Evolutionary conservation across 805 yeast genomes (phyloP), one percentile per base, ranked within the genome.

Genomic region (Cyberlindnera petersonii): DNA sequence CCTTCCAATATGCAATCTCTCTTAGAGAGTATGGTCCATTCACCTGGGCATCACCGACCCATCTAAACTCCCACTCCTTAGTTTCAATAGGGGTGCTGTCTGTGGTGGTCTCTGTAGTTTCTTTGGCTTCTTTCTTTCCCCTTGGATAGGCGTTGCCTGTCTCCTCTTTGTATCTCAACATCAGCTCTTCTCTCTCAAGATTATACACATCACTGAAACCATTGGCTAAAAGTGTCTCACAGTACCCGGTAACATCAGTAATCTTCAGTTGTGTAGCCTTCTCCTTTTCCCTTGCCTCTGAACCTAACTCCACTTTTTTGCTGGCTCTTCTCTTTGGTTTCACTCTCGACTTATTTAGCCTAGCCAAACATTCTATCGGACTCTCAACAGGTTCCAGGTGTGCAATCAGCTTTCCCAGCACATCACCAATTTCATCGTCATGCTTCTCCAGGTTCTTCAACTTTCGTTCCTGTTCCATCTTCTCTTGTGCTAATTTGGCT

Each of bases 361-460:
- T 65, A 48, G 49, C 74, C 24, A 82, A 56, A 1, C 77, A 72
- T 49, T 81, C 86, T 55, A 75, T 46, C 2, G 81, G 71, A 0
- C 78, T 69, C 50, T 82, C 88, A 3, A 74, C 78, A 0, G 82
- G 77, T 33, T 77, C 72, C 27, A 82, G 53, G 1, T 52, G n/a
- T 2, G 42, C 56, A 4, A 79, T 69, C n/a, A 80, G 48, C 2
- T 49, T 45, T 6, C 33, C 40, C 32, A 68, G 33, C 13, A 64
- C 41, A 16, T 55, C 53, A 33, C 47, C 36, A 11, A 57, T 33
- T 10, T 33, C 26, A 17, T 35, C 27, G 11, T 17, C n/a, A 6
- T 14, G 7, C 14, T 26, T 32, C 17, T 32, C 16, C 6, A 13
- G 13, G 11, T 32, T 16, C 13, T 24, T 22, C 10, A 10, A 4